Conservation (phyloP, 2,329 filamentous ascomycete genomes). For the Aureobasidium sp. region DNA sequence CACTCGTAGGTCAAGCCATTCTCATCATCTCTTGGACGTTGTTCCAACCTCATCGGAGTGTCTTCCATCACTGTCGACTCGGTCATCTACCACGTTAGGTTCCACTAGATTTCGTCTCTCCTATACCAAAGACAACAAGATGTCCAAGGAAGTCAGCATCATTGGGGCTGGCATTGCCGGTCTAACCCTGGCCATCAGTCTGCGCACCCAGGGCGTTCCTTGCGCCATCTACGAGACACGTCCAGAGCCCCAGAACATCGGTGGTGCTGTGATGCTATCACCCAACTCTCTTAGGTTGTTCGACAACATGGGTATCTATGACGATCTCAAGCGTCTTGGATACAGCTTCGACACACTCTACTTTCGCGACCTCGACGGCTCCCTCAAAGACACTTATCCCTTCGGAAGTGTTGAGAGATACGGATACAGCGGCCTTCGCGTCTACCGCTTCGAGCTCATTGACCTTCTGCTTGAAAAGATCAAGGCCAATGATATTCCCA, state of each 20-base stretch:
- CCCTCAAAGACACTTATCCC: conserved; percentile 21
- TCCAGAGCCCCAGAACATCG: conserved; percentile 4
- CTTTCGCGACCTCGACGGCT: conserved; percentile 35
- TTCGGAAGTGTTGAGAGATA: conserved; percentile 35
- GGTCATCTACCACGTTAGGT: not conserved
- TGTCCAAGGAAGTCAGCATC: conserved; percentile 31
- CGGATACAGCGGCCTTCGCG: conserved; percentile 47
- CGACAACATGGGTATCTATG: conserved; percentile 44
- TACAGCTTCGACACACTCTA: conserved; percentile 48
- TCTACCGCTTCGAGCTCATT: conserved; percentile 49
- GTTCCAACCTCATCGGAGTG: not conserved
- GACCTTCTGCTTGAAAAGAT: conserved; percentile 41
- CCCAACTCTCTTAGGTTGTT: conserved; percentile 53
- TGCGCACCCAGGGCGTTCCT: conserved; percentile 45
- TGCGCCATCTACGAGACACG: conserved; percentile 46
- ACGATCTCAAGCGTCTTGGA: conserved; percentile 38
- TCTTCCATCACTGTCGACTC: not conserved
- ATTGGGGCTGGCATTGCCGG: conserved; percentile 45
- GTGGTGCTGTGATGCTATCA: conserved; percentile 52
- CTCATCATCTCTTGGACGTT: not conserved
- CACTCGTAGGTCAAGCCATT: not conserved
- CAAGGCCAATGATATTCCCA: conserved; percentile 33
- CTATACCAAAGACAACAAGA: not conserved
- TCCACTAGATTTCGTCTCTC: not conserved
- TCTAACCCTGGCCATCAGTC: conserved; percentile 47